A percentile compares a stretch with the other conserved stretches of the same genome.
Evolutionary conservation across 768 basidiomycete genomes (phyloP).

Genomic region (Auricularia sp.): DNA sequence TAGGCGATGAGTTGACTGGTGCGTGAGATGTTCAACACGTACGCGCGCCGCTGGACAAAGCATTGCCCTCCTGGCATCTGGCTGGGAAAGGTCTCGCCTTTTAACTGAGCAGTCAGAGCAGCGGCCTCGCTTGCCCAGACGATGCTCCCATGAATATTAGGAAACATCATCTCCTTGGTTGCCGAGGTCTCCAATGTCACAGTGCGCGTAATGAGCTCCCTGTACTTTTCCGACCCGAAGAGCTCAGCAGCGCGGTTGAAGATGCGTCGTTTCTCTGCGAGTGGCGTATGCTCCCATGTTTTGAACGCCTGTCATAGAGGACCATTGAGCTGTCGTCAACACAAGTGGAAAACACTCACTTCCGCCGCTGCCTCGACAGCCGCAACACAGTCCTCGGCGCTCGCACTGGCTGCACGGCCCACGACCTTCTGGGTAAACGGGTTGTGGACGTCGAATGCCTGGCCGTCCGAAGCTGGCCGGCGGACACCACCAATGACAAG

Average conservation of each 20-base stretch:
- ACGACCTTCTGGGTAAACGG: conserved; percentile 34
- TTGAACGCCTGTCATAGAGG: conserved; percentile 34
- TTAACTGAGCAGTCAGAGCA: conserved; percentile 27
- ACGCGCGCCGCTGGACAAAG: conserved; percentile 37
- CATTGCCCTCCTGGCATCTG: conserved; percentile 35
- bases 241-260: conserved; percentile 41
- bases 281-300: conserved; percentile 34
- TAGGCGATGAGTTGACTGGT: conserved; percentile 7
- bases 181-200: conserved; percentile 33
- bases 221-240: conserved; percentile 33
- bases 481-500: conserved; percentile 33
- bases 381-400: conserved; percentile 12
- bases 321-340: conserved; percentile 32
- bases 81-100: conserved; percentile 32
- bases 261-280: conserved; percentile 30
- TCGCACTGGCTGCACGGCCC: conserved; percentile 37
- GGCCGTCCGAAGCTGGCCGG: conserved; percentile 25
- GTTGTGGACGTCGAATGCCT: conserved; percentile 38
- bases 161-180: conserved; percentile 19
- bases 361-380: conserved; percentile 9
- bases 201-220: conserved; percentile 23
- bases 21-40: conserved; percentile 24
- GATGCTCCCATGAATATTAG: conserved; percentile 17
- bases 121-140: conserved; percentile 16
- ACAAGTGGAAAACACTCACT: background rate